Evolutionary conservation across 139 green algal species (phyloP), one percentile per base, ranked within the genome.

Genomic region (Tetradesmus lagerheimii): DNA sequence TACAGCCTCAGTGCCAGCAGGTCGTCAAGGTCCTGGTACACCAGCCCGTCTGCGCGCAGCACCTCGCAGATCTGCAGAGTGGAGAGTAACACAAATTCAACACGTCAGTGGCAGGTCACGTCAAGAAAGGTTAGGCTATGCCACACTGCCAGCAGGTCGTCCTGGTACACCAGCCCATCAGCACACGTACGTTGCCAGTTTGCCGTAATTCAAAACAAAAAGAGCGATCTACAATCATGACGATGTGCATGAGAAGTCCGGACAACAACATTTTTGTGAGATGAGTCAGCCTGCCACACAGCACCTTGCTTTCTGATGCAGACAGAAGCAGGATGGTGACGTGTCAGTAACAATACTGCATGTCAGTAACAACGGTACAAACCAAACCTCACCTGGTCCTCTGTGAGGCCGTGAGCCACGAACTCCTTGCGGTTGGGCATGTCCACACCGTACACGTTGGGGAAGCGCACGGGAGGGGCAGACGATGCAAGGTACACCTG

Each of bases 381-480:
- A 35, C 66, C 8, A 20, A 20, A 74, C 64, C 90, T 39, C 76
- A 98, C 96, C 90, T 98, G 87, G 47, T 98, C 95, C 78, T 98
- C 96, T 11, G 90, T 96, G 29, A 98, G 93, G 25, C 95, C 94
- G 83, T 97, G 93, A 9, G 97, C 97, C 57, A 99, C 97, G 93
- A 99, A 99, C 94, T 99, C 98, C 92, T 96, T 95, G 41, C 94
- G 87, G 80, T 90, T 97, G 85, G 98, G 98, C 96, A 99, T 98
- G 94, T 99, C 98, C 79, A 99, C 98, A 57, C 98, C 98, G 90
- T 99, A 99, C 84, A 99, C 99, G 93, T 99, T 99, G 80, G 98
- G 97, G 93, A 95, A 97, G 9, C 96, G 96, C 87, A 99, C 98
- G 1, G 98, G 97, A 0, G 98, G 98, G 11, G 96, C 96, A 5